These are phyloP conservation scores for Astragalus glycyphyllos DNA, from an alignment of 306 rosid genomes.

Conservation along the genomic window DNA sequence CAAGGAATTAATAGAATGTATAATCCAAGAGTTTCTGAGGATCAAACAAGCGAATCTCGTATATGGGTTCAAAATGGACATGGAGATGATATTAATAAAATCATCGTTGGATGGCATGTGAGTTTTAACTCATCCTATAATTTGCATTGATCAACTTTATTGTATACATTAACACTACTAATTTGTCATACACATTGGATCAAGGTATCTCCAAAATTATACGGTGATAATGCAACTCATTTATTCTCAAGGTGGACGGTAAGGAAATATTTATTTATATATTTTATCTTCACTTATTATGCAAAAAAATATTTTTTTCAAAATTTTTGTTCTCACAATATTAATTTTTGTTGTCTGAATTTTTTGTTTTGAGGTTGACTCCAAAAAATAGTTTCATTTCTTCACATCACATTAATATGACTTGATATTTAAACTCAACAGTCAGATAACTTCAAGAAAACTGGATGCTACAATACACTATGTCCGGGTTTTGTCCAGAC, in stretches of 20 bases:
- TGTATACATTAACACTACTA: neutral
- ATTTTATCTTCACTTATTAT: neutral
- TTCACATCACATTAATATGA: neutral
- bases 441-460: constrained; percentile 14
- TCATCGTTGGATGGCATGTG: constrained; percentile 8
- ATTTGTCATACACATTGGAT: neutral
- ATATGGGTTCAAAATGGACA: constrained; percentile 17
- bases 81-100: neutral
- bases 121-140: constrained; percentile 8
- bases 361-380: too few species aligned
- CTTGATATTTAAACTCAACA: neutral
- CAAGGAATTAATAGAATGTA: neutral
- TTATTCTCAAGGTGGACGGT: neutral
- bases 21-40: neutral
- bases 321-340: neutral
- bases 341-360: too few species aligned
- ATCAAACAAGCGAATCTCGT: neutral
- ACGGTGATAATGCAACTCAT: neutral
- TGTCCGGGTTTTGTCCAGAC: constrained; percentile 33
- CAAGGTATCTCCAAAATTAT: neutral
- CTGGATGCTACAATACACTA: constrained; percentile 13
- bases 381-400: too few species aligned
- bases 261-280: neutral
- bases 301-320: too few species aligned
- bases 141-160: neutral